phyloP scores from a whole-genome alignment of 2,329 filamentous ascomycete genomes.

The Raffaelea deltoideospora region DNA sequence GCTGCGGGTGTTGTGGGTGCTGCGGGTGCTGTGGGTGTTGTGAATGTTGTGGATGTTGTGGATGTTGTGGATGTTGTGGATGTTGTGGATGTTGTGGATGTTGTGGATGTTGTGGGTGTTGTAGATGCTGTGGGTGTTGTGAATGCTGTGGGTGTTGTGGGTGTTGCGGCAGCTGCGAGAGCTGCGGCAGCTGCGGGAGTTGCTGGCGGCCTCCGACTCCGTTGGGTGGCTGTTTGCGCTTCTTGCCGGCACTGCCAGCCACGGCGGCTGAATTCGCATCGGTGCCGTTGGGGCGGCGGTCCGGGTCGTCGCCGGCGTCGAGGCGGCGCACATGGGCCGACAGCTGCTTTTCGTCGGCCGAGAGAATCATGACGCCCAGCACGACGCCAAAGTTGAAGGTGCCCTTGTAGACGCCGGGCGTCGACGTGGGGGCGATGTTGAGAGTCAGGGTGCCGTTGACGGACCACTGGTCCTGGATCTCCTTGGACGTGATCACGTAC shows the following conservation, averaged over 20 bases:
- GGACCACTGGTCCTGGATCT: constrained; percentile 13
- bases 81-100: too few relatives aligned
- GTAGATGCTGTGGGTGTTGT: too few relatives aligned
- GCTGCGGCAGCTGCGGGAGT: too few relatives aligned
- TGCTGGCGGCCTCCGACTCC: constrained; percentile 2
- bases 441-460: constrained; percentile 13
- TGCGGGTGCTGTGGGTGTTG: too few relatives aligned
- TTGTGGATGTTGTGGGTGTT: too few relatives aligned
- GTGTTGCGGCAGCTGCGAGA: constrained; percentile 3
- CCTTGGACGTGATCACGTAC: constrained; percentile 14
- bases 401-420: constrained; percentile 14
- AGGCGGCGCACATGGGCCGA: constrained; percentile 12
- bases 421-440: constrained; percentile 12
- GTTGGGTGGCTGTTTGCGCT: constrained; percentile 12
- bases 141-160: too few relatives aligned
- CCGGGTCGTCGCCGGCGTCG: constrained; percentile 10
- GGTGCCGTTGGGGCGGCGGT: constrained; percentile 1
- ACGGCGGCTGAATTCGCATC: not conserved
- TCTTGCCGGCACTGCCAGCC: constrained; percentile 5
- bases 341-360: constrained; percentile 11
- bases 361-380: constrained; percentile 15
- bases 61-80: too few relatives aligned
- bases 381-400: constrained; percentile 17
- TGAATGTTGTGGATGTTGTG: too few relatives aligned
- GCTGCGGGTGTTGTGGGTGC: too few relatives aligned